phyloP scores from a whole-genome alignment of 2,329 filamentous ascomycete genomes.

The Penicillium brevicompactum region DNA sequence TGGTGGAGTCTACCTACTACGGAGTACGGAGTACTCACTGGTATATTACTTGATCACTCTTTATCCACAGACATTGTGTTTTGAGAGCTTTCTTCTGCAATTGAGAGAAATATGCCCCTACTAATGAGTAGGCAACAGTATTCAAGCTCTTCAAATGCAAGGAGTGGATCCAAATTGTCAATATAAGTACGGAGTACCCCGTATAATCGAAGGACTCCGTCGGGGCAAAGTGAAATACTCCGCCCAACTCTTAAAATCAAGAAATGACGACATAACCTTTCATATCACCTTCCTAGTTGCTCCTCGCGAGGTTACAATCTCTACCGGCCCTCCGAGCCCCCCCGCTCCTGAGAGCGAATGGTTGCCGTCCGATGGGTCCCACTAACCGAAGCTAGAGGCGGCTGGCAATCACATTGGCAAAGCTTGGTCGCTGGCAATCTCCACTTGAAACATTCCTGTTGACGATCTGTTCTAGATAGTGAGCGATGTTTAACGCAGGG shows the following conservation, averaged over 20 bases:
- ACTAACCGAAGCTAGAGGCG: background rate
- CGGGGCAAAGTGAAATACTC: background rate
- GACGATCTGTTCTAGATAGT: background rate
- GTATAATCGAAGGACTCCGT: background rate
- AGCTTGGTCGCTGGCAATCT: conserved; percentile 2
- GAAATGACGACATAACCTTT: conserved; percentile 1
- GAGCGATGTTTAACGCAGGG: too few relatives aligned
- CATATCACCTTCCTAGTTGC: conserved; percentile 19
- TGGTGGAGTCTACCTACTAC: too few relatives aligned
- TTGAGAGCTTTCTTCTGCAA: too few relatives aligned
- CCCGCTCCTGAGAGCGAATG: conserved; percentile 5
- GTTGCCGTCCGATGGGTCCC: background rate
- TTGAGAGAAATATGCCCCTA: too few relatives aligned
- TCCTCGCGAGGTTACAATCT: conserved; percentile 18
- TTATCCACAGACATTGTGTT: too few relatives aligned
- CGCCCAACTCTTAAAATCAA: background rate
- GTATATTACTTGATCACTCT: too few relatives aligned
- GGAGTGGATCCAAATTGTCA: background rate
- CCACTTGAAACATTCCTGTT: background rate
- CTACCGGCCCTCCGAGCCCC: background rate
- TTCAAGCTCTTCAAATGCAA: background rate
- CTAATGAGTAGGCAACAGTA: background rate
- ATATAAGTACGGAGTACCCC: too few relatives aligned
- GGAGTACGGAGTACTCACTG: too few relatives aligned
- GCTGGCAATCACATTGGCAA: background rate